A percentile compares a stretch with the other conserved stretches of the same genome.
Conservation (phyloP, 768 basidiomycete species). For the Hortiboletus campestris region DNA sequence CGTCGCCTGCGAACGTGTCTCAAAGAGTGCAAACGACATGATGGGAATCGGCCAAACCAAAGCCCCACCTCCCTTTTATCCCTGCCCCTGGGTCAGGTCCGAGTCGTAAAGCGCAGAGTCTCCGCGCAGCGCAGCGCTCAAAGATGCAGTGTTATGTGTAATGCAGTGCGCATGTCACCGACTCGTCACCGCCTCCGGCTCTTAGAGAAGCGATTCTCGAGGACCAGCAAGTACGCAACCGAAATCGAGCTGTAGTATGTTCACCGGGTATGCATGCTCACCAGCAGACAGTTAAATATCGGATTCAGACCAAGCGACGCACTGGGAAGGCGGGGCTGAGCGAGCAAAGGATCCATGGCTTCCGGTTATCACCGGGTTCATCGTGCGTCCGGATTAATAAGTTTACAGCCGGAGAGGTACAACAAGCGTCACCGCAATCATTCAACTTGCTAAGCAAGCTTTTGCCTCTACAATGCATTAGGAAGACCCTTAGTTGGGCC, state of each 20-base stretch:
- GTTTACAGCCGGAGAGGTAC: background rate
- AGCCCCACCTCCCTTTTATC: constrained; percentile 4
- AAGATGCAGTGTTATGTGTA: background rate
- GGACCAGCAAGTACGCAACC: background rate
- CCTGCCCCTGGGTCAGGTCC: background rate
- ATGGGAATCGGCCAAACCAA: background rate
- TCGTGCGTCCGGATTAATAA: background rate
- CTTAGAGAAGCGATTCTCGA: background rate
- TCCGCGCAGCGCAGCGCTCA: background rate
- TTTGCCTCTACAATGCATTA: background rate
- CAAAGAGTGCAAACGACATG: constrained; percentile 1
- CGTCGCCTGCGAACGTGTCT: background rate
- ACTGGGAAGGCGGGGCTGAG: background rate
- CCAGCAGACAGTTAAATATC: too few species aligned
- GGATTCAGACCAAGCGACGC: background rate
- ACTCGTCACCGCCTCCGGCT: background rate
- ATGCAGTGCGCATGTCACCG: background rate
- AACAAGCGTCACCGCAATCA: background rate
- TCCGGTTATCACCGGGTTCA: background rate
- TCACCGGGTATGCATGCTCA: background rate
- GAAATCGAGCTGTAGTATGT: too few species aligned
- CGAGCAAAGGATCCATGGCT: too few species aligned
- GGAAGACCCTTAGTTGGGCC: constrained; percentile 59
- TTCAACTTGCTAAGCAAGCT: background rate
- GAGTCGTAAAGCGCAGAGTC: too few species aligned